These are phyloP conservation scores for Cornus suecica DNA, from an alignment of 148 eudicot genomes.

Conservation along the genomic window DNA sequence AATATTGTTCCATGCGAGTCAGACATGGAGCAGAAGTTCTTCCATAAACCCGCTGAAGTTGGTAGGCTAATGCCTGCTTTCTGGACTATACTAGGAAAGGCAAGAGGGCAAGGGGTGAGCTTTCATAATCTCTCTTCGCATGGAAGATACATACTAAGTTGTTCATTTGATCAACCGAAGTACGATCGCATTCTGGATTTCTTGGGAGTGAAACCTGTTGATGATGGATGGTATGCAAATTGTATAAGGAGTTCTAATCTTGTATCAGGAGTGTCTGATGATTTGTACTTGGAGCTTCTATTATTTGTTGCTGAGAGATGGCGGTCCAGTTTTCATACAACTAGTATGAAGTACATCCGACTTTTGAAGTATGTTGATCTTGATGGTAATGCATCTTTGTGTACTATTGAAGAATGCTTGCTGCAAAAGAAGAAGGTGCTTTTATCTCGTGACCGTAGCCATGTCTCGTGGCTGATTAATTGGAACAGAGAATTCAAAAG, in stretches of 20 bases:
- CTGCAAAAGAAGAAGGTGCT: constrained; percentile 6
- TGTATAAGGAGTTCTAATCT: constrained; percentile 63
- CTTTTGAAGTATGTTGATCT: constrained; percentile 47
- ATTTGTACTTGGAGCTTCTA: constrained; percentile 47
- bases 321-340: constrained; percentile 31
- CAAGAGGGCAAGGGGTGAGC: constrained; percentile 33
- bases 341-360: constrained; percentile 33
- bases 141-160: constrained; percentile 50
- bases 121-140: constrained; percentile 56
- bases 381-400: constrained; percentile 27
- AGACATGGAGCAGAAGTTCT: constrained; percentile 36
- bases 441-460: not conserved
- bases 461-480: constrained; percentile 28
- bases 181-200: constrained; percentile 43
- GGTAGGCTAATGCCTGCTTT: constrained; percentile 47
- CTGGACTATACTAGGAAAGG: constrained; percentile 45
- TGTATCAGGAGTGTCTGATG: constrained; percentile 41
- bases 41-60: constrained; percentile 59
- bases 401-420: constrained; percentile 26
- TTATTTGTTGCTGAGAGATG: constrained; percentile 46
- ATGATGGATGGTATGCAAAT: constrained; percentile 54
- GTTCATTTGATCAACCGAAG: constrained; percentile 45
- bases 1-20: constrained; percentile 53
- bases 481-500: constrained; percentile 28
- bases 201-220: constrained; percentile 45